These are phyloP conservation scores for Teratosphaeria nubilosa DNA, from an alignment of 2,329 filamentous ascomycete species.

Conservation along the genomic window DNA sequence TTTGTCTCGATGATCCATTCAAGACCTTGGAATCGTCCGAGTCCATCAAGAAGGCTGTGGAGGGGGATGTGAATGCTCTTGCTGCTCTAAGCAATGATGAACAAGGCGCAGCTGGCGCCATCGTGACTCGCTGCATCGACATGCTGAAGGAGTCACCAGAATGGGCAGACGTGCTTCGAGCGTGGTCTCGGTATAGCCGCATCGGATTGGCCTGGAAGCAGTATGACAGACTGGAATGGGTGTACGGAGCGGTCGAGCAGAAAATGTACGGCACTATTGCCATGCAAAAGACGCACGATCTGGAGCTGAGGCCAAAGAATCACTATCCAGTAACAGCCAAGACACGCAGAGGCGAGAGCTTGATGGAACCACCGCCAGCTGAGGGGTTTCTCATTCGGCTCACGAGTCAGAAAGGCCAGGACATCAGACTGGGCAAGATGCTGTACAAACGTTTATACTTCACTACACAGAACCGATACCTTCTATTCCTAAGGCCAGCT, in stretches of 20 bases:
- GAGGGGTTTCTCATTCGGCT: slow-evolving; percentile 58
- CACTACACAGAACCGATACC: slow-evolving; percentile 51
- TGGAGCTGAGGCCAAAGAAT: slow-evolving; percentile 54
- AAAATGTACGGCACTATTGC: slow-evolving; percentile 61
- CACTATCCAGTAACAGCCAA: slow-evolving; percentile 50
- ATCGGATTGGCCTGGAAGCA: slow-evolving; percentile 60
- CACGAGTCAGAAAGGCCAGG: slow-evolving; percentile 52
- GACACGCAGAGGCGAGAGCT: slow-evolving; percentile 31
- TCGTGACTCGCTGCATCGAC: slow-evolving; percentile 49
- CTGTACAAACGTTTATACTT: slow-evolving; percentile 59
- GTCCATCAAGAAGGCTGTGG: slow-evolving; percentile 31
- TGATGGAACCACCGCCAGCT: slow-evolving; percentile 51
- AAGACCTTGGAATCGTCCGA: slow-evolving; percentile 36
- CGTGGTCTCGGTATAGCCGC: slow-evolving; percentile 48
- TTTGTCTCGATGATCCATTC: slow-evolving; percentile 52
- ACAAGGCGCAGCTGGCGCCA: slow-evolving; percentile 44
- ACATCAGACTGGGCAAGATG: slow-evolving; percentile 48
- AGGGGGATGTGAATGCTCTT: slow-evolving; percentile 38
- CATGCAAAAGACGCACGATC: slow-evolving; percentile 56
- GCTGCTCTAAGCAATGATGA: slow-evolving; percentile 40
- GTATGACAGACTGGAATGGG: slow-evolving; percentile 59
- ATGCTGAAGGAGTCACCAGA: slow-evolving; percentile 48
- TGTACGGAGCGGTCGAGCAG: slow-evolving; percentile 54
- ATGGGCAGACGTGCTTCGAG: slow-evolving; percentile 49
- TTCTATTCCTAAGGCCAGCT: slow-evolving; percentile 52